phyloP scores from a whole-genome alignment of 176 grass and related monocot genomes.

The Tillandsia fasciculata region DNA sequence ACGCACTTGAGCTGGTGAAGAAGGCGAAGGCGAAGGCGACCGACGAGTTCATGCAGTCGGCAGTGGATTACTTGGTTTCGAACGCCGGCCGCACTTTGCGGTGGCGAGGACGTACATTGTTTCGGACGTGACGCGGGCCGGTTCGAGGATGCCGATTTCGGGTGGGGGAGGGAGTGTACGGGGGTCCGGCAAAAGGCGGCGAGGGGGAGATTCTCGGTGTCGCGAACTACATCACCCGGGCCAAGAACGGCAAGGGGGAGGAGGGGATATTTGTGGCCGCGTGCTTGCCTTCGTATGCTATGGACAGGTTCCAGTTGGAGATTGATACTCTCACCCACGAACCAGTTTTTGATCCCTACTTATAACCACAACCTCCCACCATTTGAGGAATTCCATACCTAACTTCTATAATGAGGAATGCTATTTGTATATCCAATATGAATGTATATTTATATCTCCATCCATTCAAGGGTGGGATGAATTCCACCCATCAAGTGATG shows the following conservation, averaged over 20 bases:
- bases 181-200: slow-evolving; percentile 13
- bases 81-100: slow-evolving; percentile 9
- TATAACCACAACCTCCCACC: too few relatives aligned
- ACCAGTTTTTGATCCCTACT: background rate
- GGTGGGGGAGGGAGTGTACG: slow-evolving; percentile 27
- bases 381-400: too few relatives aligned
- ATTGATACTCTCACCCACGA: slow-evolving; percentile 7
- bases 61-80: slow-evolving; percentile 9
- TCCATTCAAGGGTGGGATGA: too few relatives aligned
- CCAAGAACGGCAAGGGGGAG: slow-evolving; percentile 30
- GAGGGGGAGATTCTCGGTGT: slow-evolving; percentile 4
- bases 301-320: slow-evolving; percentile 27
- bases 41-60: slow-evolving; percentile 26
- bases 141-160: slow-evolving; percentile 27
- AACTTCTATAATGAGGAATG: too few relatives aligned
- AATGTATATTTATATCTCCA: too few relatives aligned
- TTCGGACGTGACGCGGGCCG: slow-evolving; percentile 21
- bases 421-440: too few relatives aligned
- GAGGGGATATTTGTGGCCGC: slow-evolving; percentile 22
- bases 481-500: too few relatives aligned
- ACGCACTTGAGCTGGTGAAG: slow-evolving; percentile 22
- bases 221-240: slow-evolving; percentile 19
- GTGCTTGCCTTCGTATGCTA: slow-evolving; percentile 28
- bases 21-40: slow-evolving; percentile 16
- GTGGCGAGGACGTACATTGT: slow-evolving; percentile 28